Conservation (phyloP, 106 monocot species). For the Allium cepa region DNA sequence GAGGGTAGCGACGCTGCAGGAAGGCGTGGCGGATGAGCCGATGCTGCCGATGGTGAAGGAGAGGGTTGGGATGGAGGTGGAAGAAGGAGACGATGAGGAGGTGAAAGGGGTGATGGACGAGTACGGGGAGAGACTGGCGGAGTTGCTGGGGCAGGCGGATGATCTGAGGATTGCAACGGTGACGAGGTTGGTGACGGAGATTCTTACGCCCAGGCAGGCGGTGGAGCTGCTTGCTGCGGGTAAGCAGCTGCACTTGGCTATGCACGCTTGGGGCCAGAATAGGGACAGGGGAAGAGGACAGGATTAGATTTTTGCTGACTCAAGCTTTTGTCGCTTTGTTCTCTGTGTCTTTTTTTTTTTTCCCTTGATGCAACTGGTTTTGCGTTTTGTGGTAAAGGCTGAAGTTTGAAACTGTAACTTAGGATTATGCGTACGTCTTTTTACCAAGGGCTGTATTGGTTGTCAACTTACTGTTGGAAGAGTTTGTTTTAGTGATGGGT, state of each 20-base stretch:
- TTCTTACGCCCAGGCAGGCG: constrained; percentile 48
- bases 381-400: too few species aligned
- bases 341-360: too few species aligned
- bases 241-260: constrained; percentile 44
- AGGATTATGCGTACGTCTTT: too few species aligned
- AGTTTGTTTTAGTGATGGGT: too few species aligned
- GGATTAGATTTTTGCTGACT: background rate
- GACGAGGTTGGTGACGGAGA: constrained; percentile 25
- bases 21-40: constrained; percentile 35
- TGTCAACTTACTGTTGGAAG: too few species aligned
- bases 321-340: background rate
- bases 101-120: background rate
- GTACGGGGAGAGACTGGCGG: background rate
- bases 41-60: constrained; percentile 17
- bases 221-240: constrained; percentile 35
- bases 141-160: constrained; percentile 42
- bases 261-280: constrained; percentile 29
- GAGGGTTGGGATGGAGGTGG: background rate
- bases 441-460: too few species aligned
- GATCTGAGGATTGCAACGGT: constrained; percentile 30
- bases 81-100: background rate
- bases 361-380: too few species aligned
- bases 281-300: constrained; percentile 7
- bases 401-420: too few species aligned
- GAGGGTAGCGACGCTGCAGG: constrained; percentile 18